Conservation (phyloP, 2,329 filamentous ascomycete genomes). For the Aspergillus vadensis region DNA sequence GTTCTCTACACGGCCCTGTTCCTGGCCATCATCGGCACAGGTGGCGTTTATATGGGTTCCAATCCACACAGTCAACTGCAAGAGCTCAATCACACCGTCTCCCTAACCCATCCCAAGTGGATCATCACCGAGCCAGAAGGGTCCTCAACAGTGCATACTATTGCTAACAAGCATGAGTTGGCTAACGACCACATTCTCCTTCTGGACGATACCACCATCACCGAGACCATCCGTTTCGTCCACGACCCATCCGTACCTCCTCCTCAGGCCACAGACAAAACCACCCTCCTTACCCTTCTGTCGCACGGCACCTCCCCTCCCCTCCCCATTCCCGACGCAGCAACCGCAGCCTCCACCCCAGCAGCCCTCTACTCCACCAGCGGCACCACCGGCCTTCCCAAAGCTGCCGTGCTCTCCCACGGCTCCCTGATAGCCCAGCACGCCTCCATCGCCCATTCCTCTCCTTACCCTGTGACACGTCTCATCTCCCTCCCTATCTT, state of each 20-base stretch:
- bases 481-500: conserved; percentile 52
- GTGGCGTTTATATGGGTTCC: conserved; percentile 47
- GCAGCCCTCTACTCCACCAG: conserved; percentile 53
- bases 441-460: conserved; percentile 38
- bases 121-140: conserved; percentile 40
- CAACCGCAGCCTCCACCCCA: conserved; percentile 44
- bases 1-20: conserved; percentile 26
- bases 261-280: neutral
- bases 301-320: conserved; percentile 44
- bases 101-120: conserved; percentile 41
- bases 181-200: conserved; percentile 22
- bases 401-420: conserved; percentile 59
- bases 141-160: conserved; percentile 29
- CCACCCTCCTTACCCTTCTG: conserved; percentile 33
- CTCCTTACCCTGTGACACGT: conserved; percentile 38
- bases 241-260: neutral
- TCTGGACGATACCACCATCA: conserved; percentile 18
- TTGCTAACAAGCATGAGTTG: conserved; percentile 19
- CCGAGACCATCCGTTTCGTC: neutral
- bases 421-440: conserved; percentile 54
- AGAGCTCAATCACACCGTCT: conserved; percentile 47
- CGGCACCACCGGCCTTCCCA: conserved; percentile 60
- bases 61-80: conserved; percentile 45
- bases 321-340: conserved; percentile 42
- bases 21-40: conserved; percentile 39